A percentile compares a stretch with the other conserved stretches of the same genome.
These are phyloP conservation scores for Globisporangium nunn DNA, from an alignment of 352 stramenopile species.

Conservation along the genomic window DNA sequence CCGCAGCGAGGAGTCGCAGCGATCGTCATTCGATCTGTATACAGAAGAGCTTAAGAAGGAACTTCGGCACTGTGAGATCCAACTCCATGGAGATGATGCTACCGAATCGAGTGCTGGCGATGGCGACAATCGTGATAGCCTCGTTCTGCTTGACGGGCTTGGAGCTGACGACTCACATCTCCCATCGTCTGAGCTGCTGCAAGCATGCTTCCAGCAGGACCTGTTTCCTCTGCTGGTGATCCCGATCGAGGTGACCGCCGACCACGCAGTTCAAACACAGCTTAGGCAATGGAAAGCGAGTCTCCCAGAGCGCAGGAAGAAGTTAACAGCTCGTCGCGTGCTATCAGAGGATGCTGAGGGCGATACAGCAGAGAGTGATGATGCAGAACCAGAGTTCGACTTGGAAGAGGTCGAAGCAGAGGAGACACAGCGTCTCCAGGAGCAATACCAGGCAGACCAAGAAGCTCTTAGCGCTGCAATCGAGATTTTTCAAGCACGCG, in stretches of 20 bases:
- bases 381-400: constrained; percentile 20
- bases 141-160: constrained; percentile 9
- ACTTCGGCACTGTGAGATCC: constrained; percentile 2
- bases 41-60: constrained; percentile 17
- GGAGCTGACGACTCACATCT: constrained; percentile 16
- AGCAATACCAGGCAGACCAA: constrained; percentile 37
- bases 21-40: constrained; percentile 8
- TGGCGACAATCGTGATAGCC: neutral
- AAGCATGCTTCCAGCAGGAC: constrained; percentile 29
- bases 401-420: constrained; percentile 32
- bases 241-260: constrained; percentile 26
- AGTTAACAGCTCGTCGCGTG: constrained; percentile 1
- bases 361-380: constrained; percentile 7
- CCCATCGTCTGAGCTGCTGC: constrained; percentile 30
- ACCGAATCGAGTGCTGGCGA: neutral
- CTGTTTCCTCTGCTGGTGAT: constrained; percentile 54
- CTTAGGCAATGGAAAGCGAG: constrained; percentile 25
- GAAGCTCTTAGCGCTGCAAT: constrained; percentile 29
- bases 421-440: constrained; percentile 30
- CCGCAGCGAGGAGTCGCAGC: constrained; percentile 7
- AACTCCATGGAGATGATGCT: neutral
- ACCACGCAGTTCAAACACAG: constrained; percentile 17
- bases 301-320: constrained; percentile 14
- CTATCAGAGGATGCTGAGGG: constrained; percentile 6
- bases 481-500: constrained; percentile 25